Evolutionary conservation across 1,139 yeast genomes (phyloP), one percentile per base, ranked within the genome.

Genomic region (Magnusiomyces suaveolens): DNA sequence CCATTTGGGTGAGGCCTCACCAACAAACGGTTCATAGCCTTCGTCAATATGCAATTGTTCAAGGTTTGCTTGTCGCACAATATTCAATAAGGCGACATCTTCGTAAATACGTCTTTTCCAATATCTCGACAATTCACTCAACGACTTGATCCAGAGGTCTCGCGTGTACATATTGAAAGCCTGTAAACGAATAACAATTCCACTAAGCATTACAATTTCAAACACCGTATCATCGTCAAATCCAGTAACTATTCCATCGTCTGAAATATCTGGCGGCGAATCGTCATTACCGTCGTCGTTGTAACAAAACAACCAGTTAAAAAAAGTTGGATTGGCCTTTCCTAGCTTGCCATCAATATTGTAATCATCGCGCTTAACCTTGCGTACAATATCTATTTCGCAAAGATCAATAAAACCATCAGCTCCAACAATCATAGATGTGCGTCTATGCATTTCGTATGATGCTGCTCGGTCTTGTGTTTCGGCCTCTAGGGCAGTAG

Each of bases 111-210:
- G 73, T 8, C 64, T 61, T 12, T 66, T 72, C 97, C 97, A 90
- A 66, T 84, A 89, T 1, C 60, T 59, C 16, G 68, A 65, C 33
- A 85, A 66, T 2, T 69, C 70, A 0, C 56, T 59, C 33, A 90
- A 69, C 47, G 81, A 69, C 0, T 36, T 26, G 0, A 85, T 73
- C 97, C 97, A 90, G 56, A 77, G 77, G 60, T 82, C 79, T 51
- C 95, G 73, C 0, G 79, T 65, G 0, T 53, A 54, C 21, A 70
- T 58, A 58, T 74, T 72, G 2, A 81, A 80, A 0, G 94, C 89
- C 57, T 82, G 80, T 6, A 87, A 68, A 52, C 76, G 71, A n/a
- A 84, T 61, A 1, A 60, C 60, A 0, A 78, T 64, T 0, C 82
- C 84, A 58, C 78, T 75, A 1, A 63, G 62, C 65, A 84, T 72